Evolutionary conservation across 129 eudicot species (phyloP).

Genomic region (Centaurea solstitialis): DNA sequence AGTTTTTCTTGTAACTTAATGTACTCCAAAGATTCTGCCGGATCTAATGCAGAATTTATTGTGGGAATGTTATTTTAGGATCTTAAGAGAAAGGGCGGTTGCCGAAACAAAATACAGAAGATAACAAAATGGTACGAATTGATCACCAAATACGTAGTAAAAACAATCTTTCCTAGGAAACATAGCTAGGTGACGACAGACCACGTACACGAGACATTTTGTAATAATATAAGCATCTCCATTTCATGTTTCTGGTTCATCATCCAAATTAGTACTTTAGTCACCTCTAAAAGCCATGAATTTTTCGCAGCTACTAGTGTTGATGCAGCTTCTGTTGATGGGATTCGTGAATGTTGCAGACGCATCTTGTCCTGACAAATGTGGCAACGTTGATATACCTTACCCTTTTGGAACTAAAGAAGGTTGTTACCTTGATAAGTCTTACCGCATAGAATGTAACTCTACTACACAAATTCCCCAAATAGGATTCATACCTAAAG

Average conservation of each 20-base stretch:
- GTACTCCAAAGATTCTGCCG: no score
- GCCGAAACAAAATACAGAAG: background rate
- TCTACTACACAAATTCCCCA: no score
- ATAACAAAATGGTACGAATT: background rate
- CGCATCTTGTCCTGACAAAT: slow-evolving; percentile 11
- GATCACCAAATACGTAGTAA: background rate
- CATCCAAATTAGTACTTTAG: background rate
- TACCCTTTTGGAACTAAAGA: slow-evolving; percentile 31
- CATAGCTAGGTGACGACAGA: background rate
- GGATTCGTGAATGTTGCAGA: background rate
- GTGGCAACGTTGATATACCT: slow-evolving; percentile 27
- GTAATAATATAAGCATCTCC: background rate
- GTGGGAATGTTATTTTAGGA: background rate
- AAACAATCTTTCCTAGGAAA: background rate
- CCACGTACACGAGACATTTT: background rate
- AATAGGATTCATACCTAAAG: no score
- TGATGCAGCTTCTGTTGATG: background rate
- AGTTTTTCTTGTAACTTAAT: background rate
- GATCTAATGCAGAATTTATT: no score
- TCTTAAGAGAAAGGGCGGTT: background rate
- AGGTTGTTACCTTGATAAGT: slow-evolving; percentile 20
- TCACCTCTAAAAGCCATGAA: slow-evolving; percentile 13
- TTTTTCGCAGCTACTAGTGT: background rate
- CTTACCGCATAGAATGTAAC: background rate
- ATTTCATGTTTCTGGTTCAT: background rate